Evolutionary conservation across 768 basidiomycete species (phyloP), one percentile per base, ranked within the genome.

Genomic region (Kwoniella heveanensis): DNA sequence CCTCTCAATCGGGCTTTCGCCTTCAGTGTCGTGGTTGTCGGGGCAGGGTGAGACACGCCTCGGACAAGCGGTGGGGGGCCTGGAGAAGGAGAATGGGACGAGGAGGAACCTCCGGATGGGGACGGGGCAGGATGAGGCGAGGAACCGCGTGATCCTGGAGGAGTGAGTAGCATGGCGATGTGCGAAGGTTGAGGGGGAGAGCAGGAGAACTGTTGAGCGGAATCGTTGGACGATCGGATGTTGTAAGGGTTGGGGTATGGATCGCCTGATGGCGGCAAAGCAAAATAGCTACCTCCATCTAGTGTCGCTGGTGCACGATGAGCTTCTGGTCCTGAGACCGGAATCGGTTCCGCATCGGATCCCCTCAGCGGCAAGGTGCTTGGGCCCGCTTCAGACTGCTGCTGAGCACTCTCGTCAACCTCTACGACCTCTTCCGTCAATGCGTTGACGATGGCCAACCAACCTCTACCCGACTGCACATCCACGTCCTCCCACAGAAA

Each of bases 401-500:
- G 51, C 6, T 32, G 22, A 30, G 29, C 57, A 12, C 58, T 47
- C 3, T 60, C 50, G 25, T 61, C 62, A n/a, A 49, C 54, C 25
- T 74, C 73, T 24, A 65, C 58, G 26, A 78, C 74, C 37, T 78
- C 76, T 59, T 79, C 77, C 8, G 74, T 76, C 52, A 79, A 57
- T 0, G 75, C 78, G 53, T 78, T 68, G 53, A 79, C 78, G 36
- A 79, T 73, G 12, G 76, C 72, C 63, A 79, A 65, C 78, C 78
- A 79, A 21, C 77, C 77, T 59, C 78, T 39, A 1, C 78, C 78
- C 22, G 67, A 60, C 32, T 62, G 57, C 27, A 79, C 75, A 36
- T 74, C 71, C 26, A 79, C 77, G 49, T 78, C 69, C 48, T 77
- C 74, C 78, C 78, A 79, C 50, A 79, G 57, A 69, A 72, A 76